phyloP scores from a whole-genome alignment of 1,139 yeast species.

The Debaryomyces singareniensis region DNA sequence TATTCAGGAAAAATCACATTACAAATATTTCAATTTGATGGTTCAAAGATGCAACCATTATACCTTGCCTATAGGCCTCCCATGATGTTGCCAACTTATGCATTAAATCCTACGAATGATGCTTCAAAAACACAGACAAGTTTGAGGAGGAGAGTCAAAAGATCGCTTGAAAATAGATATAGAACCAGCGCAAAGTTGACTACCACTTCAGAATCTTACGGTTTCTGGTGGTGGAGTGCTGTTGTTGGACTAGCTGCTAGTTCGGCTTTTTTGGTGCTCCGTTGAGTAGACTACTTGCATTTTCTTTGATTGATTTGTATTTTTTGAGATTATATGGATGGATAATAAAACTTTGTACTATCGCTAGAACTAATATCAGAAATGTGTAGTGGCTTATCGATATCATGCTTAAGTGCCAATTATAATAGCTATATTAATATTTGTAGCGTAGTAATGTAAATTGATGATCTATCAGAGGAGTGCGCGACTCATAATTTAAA shows the following conservation, averaged over 20 bases:
- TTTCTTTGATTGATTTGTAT: background rate
- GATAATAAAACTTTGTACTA: constrained; percentile 1
- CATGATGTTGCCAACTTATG: constrained; percentile 87
- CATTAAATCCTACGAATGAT: constrained; percentile 75
- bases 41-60: constrained; percentile 76
- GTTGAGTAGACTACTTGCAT: constrained; percentile 5
- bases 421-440: too few species aligned
- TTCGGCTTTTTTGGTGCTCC: constrained; percentile 17
- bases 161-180: constrained; percentile 73
- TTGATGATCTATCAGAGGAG: too few species aligned
- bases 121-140: constrained; percentile 33
- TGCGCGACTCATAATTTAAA: too few species aligned
- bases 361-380: too few species aligned
- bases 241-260: constrained; percentile 22
- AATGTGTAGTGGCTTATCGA: too few species aligned
- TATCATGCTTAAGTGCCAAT: too few species aligned
- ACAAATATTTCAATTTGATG: constrained; percentile 75
- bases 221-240: constrained; percentile 41
- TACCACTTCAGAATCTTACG: constrained; percentile 32
- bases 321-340: background rate
- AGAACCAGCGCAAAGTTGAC: constrained; percentile 67
- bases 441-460: too few species aligned
- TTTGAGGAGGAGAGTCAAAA: constrained; percentile 46
- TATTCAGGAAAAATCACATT: constrained; percentile 81
- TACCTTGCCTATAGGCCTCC: constrained; percentile 92